A percentile compares a stretch with the other conserved stretches of the same genome.
Evolutionary conservation across 371 early-diverging fungal genomes (phyloP).

Genomic region (Apophysomyces trapeziformis): DNA sequence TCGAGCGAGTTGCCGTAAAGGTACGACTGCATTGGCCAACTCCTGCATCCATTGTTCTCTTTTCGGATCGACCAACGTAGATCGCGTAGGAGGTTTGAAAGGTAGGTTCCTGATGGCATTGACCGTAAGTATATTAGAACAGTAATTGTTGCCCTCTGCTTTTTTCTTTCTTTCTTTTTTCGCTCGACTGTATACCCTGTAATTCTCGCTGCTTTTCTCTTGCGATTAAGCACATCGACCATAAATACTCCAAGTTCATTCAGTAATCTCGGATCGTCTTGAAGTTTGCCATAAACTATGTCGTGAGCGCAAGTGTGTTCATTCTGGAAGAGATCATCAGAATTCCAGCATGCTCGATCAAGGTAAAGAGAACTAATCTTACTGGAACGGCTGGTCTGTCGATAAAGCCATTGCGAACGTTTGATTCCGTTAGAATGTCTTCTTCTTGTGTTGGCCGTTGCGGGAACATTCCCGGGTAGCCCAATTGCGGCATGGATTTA

Average conservation of each 20-base stretch:
- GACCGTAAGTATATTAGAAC: background rate
- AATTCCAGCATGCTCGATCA: background rate
- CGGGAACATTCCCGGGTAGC: slow-evolving; percentile 76
- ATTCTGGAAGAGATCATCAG: slow-evolving; percentile 30
- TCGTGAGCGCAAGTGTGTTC: slow-evolving; percentile 59
- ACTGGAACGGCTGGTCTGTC: slow-evolving; percentile 61
- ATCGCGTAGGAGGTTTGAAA: slow-evolving; percentile 61
- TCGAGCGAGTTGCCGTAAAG: slow-evolving; percentile 60
- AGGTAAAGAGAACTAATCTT: slow-evolving; percentile 17
- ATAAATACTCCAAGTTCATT: slow-evolving; percentile 61
- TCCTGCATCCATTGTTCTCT: slow-evolving; percentile 68
- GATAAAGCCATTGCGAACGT: slow-evolving; percentile 73
- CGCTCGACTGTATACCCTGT: slow-evolving; percentile 44
- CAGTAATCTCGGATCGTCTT: slow-evolving; percentile 55
- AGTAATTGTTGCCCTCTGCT: too few species aligned
- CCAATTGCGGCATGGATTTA: slow-evolving; percentile 54
- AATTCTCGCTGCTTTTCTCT: slow-evolving; percentile 54
- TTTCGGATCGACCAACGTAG: slow-evolving; percentile 58
- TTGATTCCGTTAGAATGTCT: slow-evolving; percentile 65
- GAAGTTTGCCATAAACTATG: slow-evolving; percentile 52
- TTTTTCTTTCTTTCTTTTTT: background rate
- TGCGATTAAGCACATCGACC: slow-evolving; percentile 61
- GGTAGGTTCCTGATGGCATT: slow-evolving; percentile 46
- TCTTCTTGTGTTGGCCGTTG: slow-evolving; percentile 64
- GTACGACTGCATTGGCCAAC: slow-evolving; percentile 54